A percentile compares a stretch with the other conserved stretches of the same genome.
These are phyloP conservation scores for Incumbomyces delicatus DNA, from an alignment of 2,329 filamentous ascomycete genomes.

Conservation along the genomic window DNA sequence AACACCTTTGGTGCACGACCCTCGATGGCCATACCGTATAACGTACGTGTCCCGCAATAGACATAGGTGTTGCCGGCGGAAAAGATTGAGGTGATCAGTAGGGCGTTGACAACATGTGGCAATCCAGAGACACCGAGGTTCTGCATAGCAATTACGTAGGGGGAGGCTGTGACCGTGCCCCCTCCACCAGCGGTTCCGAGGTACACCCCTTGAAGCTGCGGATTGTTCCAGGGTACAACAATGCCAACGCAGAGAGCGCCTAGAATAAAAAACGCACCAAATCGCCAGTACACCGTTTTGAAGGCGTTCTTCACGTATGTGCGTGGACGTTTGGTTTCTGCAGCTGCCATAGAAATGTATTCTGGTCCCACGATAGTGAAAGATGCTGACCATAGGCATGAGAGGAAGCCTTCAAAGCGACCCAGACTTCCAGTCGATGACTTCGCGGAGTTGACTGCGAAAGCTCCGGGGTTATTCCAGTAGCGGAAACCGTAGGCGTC, in stretches of 20 bases:
- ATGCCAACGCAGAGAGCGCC: constrained; percentile 62
- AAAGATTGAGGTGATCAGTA: constrained; percentile 43
- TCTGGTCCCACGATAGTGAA: constrained; percentile 54
- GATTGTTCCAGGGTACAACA: constrained; percentile 56
- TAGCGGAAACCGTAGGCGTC: constrained; percentile 62
- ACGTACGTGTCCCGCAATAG: constrained; percentile 54
- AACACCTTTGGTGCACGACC: constrained; percentile 41
- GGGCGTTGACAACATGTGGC: constrained; percentile 49
- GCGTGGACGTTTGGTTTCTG: constrained; percentile 51
- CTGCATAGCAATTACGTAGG: constrained; percentile 53
- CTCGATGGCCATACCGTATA: constrained; percentile 46
- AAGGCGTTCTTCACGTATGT: constrained; percentile 58
- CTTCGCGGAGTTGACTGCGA: constrained; percentile 48
- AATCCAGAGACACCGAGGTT: constrained; percentile 45
- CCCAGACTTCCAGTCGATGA: constrained; percentile 50
- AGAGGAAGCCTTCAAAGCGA: constrained; percentile 44
- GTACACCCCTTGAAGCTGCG: constrained; percentile 47
- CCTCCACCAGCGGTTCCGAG: constrained; percentile 14
- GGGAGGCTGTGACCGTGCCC: constrained; percentile 45
- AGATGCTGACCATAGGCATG: constrained; percentile 59
- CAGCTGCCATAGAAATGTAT: constrained; percentile 54
- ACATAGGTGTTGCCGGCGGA: constrained; percentile 46
- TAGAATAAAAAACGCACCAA: constrained; percentile 63
- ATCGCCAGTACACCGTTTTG: constrained; percentile 57
- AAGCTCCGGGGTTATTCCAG: constrained; percentile 53